Evolutionary conservation across 2,329 filamentous ascomycete species (phyloP).

Genomic region (Fusarium temperatum): DNA sequence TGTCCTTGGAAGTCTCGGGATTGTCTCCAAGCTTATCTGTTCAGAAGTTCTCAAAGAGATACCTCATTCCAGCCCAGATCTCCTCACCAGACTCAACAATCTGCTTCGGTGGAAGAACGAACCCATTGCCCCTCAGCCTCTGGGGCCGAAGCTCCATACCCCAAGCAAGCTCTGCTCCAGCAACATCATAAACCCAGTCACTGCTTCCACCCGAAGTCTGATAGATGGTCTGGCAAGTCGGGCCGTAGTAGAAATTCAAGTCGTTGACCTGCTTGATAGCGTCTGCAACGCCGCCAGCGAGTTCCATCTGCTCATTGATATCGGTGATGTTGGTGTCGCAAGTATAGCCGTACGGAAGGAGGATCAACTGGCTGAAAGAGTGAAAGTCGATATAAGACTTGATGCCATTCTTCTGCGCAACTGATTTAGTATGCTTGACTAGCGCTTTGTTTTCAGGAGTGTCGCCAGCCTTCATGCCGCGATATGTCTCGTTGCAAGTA

Average conservation of each 20-base stretch:
- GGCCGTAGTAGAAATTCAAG: slow-evolving; percentile 54
- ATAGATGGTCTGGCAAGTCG: slow-evolving; percentile 70
- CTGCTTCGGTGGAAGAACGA: slow-evolving; percentile 31
- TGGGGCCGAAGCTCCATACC: slow-evolving; percentile 50
- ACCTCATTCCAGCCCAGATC: slow-evolving; percentile 57
- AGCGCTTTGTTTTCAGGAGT: slow-evolving; percentile 62
- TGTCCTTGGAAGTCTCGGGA: accelerated
- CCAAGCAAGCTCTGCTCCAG: slow-evolving; percentile 53
- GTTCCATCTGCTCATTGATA: slow-evolving; percentile 56
- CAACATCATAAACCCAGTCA: slow-evolving; percentile 56
- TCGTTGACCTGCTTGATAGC: slow-evolving; percentile 59
- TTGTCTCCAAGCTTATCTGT: too few relatives aligned
- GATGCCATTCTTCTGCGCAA: slow-evolving; percentile 54
- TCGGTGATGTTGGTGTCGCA: slow-evolving; percentile 59
- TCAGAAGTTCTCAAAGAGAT: slow-evolving; percentile 20
- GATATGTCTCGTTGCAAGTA: slow-evolving; percentile 61
- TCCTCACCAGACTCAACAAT: slow-evolving; percentile 56
- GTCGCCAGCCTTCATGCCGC: slow-evolving; percentile 54
- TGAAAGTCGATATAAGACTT: slow-evolving; percentile 73
- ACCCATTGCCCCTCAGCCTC: slow-evolving; percentile 40
- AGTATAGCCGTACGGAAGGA: slow-evolving; percentile 67
- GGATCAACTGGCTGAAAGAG: slow-evolving; percentile 68
- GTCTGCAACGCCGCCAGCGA: slow-evolving; percentile 58
- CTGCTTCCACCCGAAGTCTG: slow-evolving; percentile 58
- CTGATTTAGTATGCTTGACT: slow-evolving; percentile 45